These are phyloP conservation scores for Ophiosphaerella narmari DNA, from an alignment of 2,329 filamentous ascomycete genomes.

Conservation along the genomic window DNA sequence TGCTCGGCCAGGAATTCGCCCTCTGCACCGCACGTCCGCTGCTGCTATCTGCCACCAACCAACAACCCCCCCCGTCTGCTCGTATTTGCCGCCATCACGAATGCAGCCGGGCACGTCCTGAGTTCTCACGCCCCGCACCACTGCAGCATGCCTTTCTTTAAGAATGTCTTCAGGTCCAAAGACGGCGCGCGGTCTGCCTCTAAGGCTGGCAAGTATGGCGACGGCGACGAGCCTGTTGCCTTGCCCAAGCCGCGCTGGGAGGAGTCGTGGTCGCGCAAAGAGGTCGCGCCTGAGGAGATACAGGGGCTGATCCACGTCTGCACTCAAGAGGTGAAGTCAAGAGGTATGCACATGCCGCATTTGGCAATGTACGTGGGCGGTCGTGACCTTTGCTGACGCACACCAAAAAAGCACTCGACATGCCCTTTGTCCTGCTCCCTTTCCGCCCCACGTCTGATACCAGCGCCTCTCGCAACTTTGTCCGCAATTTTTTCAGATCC, in stretches of 20 bases:
- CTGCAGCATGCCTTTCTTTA: slow-evolving; percentile 45
- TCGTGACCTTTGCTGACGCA: slow-evolving; percentile 20
- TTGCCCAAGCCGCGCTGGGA: slow-evolving; percentile 79
- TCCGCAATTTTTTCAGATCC: slow-evolving; percentile 87
- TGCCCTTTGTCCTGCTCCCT: slow-evolving; percentile 89
- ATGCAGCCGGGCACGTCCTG: slow-evolving; percentile 25
- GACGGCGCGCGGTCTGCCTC: slow-evolving; percentile 37
- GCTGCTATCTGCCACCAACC: neutral
- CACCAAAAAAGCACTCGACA: slow-evolving; percentile 71
- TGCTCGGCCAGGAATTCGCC: slow-evolving; percentile 9
- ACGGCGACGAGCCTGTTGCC: slow-evolving; percentile 19
- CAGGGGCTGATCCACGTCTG: slow-evolving; percentile 84
- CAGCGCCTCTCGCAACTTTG: slow-evolving; percentile 86
- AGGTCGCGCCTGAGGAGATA: slow-evolving; percentile 87
- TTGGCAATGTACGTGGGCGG: neutral
- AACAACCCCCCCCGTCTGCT: neutral
- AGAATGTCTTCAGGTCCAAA: slow-evolving; percentile 45
- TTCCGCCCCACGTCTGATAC: slow-evolving; percentile 93
- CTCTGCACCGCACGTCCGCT: slow-evolving; percentile 1
- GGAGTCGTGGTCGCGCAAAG: slow-evolving; percentile 81
- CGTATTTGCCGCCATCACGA: slow-evolving; percentile 18
- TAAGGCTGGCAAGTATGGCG: slow-evolving; percentile 32
- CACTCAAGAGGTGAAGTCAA: slow-evolving; percentile 87
- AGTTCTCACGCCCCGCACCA: slow-evolving; percentile 22
- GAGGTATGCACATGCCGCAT: slow-evolving; percentile 66